Conservation (phyloP, 192 early-diverging fungal genomes). For the Coemansia javaensis region DNA sequence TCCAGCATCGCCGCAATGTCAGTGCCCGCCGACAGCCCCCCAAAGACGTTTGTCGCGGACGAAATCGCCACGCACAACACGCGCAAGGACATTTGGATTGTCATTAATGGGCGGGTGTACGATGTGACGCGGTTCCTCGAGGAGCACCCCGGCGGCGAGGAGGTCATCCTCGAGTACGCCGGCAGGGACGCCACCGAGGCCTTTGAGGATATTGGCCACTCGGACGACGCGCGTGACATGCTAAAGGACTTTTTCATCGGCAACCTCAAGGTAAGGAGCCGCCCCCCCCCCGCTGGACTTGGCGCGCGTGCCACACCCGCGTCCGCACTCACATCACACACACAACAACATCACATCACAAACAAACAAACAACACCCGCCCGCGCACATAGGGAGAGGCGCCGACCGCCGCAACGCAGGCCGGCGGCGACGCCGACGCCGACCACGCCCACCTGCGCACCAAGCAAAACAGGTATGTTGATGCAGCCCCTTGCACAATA, state of each 20-base stretch:
- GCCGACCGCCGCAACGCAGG: conserved; percentile 10
- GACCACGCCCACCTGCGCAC: conserved; percentile 16
- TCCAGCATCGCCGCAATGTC: conserved; percentile 1
- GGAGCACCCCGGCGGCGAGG: conserved; percentile 98
- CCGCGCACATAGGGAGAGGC: conserved; percentile 18
- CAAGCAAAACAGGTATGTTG: conserved; percentile 46
- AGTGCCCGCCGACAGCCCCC: conserved; percentile 5
- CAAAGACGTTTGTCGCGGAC: conserved; percentile 56
- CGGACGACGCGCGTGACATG: conserved; percentile 87
- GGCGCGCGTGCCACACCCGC: conserved; percentile 4
- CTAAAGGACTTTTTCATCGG: conserved; percentile 74
- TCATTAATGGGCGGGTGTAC: conserved; percentile 74
- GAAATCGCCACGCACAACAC: conserved; percentile 72
- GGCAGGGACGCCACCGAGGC: conserved; percentile 88
- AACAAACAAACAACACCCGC: not conserved
- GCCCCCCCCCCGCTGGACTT: too few species aligned
- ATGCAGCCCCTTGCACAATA: not conserved
- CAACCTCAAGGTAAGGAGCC: conserved; percentile 51
- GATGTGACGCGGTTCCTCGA: conserved; percentile 75
- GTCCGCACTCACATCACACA: not conserved
- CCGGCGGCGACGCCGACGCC: conserved; percentile 1
- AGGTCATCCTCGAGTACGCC: conserved; percentile 86
- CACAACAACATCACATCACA: too few species aligned
- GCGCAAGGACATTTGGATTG: conserved; percentile 74
- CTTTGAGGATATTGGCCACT: conserved; percentile 97